Conservation (phyloP, 148 eudicot genomes). For the Simmondsia chinensis region DNA sequence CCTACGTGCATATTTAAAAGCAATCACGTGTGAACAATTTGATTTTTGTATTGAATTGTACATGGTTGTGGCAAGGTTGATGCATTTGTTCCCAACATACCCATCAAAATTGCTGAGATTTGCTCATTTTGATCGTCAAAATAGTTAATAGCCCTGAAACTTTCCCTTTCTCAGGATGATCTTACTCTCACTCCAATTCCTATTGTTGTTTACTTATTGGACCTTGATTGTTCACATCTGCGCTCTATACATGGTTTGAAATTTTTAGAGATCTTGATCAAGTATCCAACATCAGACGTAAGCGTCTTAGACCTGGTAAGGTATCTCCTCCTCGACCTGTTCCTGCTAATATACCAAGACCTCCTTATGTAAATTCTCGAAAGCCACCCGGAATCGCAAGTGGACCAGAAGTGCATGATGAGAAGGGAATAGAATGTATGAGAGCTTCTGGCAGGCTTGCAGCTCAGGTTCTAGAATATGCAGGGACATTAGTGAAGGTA, state of each 20-base stretch:
- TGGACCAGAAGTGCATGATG: conserved; percentile 79
- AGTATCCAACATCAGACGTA: conserved; percentile 29
- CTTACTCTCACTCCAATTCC: background rate
- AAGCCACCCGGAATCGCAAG: conserved; percentile 68
- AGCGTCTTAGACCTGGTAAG: conserved; percentile 70
- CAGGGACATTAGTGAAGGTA: conserved; percentile 98
- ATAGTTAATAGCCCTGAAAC: too few species aligned
- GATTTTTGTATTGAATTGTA: too few species aligned
- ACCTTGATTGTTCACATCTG: too few species aligned
- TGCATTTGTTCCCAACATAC: too few species aligned
- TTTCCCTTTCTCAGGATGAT: too few species aligned
- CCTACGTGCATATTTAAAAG: too few species aligned
- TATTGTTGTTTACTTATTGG: too few species aligned
- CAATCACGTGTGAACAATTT: too few species aligned
- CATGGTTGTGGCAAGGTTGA: too few species aligned
- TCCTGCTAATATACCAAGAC: conserved; percentile 60
- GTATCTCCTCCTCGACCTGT: conserved; percentile 76
- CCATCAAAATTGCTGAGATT: too few species aligned
- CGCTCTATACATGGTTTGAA: too few species aligned
- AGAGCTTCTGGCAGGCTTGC: conserved; percentile 95
- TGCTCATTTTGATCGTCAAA: too few species aligned
- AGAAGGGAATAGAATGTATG: conserved; percentile 79
- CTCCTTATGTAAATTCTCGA: conserved; percentile 70
- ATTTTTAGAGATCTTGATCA: conserved; percentile 52
- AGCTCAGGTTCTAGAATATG: conserved; percentile 89